Percentiles rank a stretch among this genome's conserved stretches.
Evolutionary conservation across 2,329 filamentous ascomycete species (phyloP).

Genomic region (Biscogniauxia mediterranea): DNA sequence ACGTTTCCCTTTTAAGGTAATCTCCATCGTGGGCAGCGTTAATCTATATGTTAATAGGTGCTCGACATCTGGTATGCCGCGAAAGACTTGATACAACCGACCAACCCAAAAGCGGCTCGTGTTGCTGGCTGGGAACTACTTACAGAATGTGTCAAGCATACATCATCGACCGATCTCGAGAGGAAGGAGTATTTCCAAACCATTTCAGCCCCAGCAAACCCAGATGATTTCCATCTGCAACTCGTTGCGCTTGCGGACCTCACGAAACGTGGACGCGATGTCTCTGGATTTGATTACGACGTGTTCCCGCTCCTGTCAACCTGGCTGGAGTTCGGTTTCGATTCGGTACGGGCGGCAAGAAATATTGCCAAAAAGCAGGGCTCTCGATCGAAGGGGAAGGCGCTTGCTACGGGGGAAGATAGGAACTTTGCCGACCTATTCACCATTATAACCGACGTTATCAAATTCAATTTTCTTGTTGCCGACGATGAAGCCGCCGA

Average conservation of each 20-base stretch:
- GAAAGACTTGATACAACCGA: conserved; percentile 61
- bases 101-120: conserved; percentile 53
- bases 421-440: conserved; percentile 64
- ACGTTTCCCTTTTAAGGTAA: conserved; percentile 4
- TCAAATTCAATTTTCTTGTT: conserved; percentile 74
- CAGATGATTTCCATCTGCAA: conserved; percentile 65
- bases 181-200: conserved; percentile 65
- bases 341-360: conserved; percentile 50
- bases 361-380: conserved; percentile 49
- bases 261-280: conserved; percentile 58
- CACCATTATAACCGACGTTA: conserved; percentile 62
- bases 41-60: conserved; percentile 29
- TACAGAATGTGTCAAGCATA: conserved; percentile 62
- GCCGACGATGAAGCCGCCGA: conserved; percentile 62
- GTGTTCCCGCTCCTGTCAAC: conserved; percentile 59
- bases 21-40: neutral
- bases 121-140: conserved; percentile 64
- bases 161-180: conserved; percentile 63
- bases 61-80: conserved; percentile 65
- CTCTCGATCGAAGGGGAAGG: conserved; percentile 42
- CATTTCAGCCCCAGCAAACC: conserved; percentile 52
- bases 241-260: conserved; percentile 62
- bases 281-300: conserved; percentile 67
- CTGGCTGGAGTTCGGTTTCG: conserved; percentile 60
- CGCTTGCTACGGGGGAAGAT: conserved; percentile 50